A percentile compares a stretch with the other conserved stretches of the same genome.
phyloP scores from a whole-genome alignment of 2,329 filamentous ascomycete species.

The Stagonosporopsis chrysanthemi region DNA sequence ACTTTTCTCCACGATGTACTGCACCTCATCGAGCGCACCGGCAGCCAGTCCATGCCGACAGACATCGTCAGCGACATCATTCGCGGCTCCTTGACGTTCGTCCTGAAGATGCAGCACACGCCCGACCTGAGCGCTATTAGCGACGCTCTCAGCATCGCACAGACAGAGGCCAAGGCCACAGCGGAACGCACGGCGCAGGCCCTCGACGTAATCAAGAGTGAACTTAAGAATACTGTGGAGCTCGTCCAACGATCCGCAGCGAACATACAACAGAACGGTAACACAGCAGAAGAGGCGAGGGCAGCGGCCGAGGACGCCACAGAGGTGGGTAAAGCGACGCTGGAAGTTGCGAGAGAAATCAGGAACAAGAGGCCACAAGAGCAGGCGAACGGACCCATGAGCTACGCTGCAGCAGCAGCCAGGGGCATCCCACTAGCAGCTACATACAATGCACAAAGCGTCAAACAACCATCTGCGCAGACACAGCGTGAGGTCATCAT shows the following conservation, averaged over 20 bases:
- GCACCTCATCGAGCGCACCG: background rate
- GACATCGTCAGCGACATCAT: background rate
- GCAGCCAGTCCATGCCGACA: background rate
- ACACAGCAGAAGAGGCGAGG: background rate
- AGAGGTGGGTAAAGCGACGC: background rate
- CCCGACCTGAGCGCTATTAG: background rate
- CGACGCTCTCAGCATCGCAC: background rate
- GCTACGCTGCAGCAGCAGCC: background rate
- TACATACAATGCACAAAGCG: background rate
- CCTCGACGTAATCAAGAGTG: background rate
- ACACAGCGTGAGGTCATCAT: slow-evolving; percentile 27
- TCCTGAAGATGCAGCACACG: background rate
- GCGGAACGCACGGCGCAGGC: background rate
- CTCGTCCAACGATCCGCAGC: background rate
- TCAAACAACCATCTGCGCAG: slow-evolving; percentile 13
- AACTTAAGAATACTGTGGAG: background rate
- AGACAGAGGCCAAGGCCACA: background rate
- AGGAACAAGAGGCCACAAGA: slow-evolving; percentile 1
- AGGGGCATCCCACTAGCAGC: background rate
- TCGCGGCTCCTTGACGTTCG: background rate
- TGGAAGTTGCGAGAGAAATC: background rate
- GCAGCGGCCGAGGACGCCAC: background rate
- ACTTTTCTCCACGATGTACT: slow-evolving; percentile 1
- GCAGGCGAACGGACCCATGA: background rate
- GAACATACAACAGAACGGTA: background rate